Conservation (phyloP, 306 rosid genomes). For the Oxytropis ochrocephala region DNA sequence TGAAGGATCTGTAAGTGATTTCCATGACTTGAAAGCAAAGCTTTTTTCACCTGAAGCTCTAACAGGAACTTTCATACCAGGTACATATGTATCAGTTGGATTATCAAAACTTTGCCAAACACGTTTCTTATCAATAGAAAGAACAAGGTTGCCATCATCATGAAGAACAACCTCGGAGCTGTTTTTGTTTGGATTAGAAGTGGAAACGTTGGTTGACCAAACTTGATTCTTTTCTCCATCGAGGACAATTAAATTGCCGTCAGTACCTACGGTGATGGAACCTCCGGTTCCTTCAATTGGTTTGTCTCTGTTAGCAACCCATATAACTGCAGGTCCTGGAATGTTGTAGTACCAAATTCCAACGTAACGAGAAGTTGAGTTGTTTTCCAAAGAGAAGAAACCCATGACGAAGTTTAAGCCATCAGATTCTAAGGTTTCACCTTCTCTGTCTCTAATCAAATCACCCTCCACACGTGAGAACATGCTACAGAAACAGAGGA, state of each 20-base stretch:
- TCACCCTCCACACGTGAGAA: slow-evolving; percentile 30
- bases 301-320: slow-evolving; percentile 70
- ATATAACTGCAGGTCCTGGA: slow-evolving; percentile 11
- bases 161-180: slow-evolving; percentile 25
- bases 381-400: slow-evolving; percentile 41
- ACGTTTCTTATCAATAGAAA: not conserved
- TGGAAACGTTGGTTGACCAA: slow-evolving; percentile 45
- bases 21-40: slow-evolving; percentile 53
- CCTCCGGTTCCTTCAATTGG: slow-evolving; percentile 46
- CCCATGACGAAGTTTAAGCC: slow-evolving; percentile 43
- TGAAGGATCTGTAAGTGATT: slow-evolving; percentile 53
- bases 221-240: slow-evolving; percentile 26
- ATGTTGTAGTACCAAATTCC: slow-evolving; percentile 62
- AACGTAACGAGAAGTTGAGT: slow-evolving; percentile 43
- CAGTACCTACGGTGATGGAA: slow-evolving; percentile 26
- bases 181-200: not conserved
- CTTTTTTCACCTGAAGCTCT: slow-evolving; percentile 19
- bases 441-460: slow-evolving; percentile 34
- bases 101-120: slow-evolving; percentile 57
- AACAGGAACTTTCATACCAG: slow-evolving; percentile 52
- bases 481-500: slow-evolving; percentile 16
- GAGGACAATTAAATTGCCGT: slow-evolving; percentile 46
- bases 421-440: slow-evolving; percentile 30
- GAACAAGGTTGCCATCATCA: slow-evolving; percentile 45
- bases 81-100: slow-evolving; percentile 64